These are phyloP conservation scores for Aspergillus sp. DNA, from an alignment of 2,329 filamentous ascomycete genomes.

Conservation along the genomic window DNA sequence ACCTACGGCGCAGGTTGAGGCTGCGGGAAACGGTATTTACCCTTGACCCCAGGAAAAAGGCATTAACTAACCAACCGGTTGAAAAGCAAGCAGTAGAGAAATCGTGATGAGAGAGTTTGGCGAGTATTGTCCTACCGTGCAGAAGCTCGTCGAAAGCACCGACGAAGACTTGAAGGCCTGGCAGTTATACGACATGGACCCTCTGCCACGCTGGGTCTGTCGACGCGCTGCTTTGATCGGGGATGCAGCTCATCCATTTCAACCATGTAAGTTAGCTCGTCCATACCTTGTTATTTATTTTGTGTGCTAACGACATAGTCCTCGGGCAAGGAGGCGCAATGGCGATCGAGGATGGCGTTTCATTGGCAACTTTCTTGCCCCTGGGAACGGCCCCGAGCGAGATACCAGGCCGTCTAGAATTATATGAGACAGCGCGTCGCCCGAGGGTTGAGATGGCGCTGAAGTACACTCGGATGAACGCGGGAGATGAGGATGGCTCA, in stretches of 20 bases:
- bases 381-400: conserved; percentile 14
- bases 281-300: no score
- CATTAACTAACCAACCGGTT: conserved; percentile 6
- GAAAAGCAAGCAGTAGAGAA: conserved; percentile 20
- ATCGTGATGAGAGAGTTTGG: conserved; percentile 17
- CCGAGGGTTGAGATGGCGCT: conserved; percentile 22
- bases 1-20: conserved; percentile 43
- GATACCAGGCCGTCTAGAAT: conserved; percentile 17
- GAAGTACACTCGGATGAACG: conserved; percentile 25
- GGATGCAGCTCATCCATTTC: conserved; percentile 67
- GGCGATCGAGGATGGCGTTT: conserved; percentile 34
- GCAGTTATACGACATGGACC: conserved; percentile 61
- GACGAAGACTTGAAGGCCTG: conserved; percentile 53
- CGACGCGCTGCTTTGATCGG: conserved; percentile 58
- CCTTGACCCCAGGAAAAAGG: no score
- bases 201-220: conserved; percentile 55
- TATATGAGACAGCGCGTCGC: conserved; percentile 22
- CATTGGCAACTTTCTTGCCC: conserved; percentile 27
- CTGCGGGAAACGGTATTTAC: conserved; percentile 1
- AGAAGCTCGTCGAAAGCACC: conserved; percentile 29
- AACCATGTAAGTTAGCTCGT: conserved; percentile 41
- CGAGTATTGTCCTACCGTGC: conserved; percentile 16
- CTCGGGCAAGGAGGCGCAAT: conserved; percentile 34
- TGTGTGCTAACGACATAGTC: conserved; percentile 9
- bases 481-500: conserved; percentile 19